Evolutionary conservation across 768 basidiomycete genomes (phyloP), one percentile per base, ranked within the genome.

Genomic region (Thelephora aurantiotincta): DNA sequence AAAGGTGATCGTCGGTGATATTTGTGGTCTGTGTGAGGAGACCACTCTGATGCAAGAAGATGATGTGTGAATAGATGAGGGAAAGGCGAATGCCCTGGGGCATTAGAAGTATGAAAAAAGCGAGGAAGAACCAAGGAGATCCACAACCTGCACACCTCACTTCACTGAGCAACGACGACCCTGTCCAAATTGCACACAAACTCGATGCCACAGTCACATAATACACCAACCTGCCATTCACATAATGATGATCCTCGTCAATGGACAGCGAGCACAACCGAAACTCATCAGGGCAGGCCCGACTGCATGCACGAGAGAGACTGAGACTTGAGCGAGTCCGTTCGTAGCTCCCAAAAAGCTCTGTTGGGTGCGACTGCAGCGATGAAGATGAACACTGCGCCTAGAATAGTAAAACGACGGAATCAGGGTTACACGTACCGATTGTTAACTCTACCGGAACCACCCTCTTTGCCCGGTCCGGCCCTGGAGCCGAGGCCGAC

Each of bases 261-360:
- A 77, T 73, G 0, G 82, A 81, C 33, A 84, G 56, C 20, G 83
- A 79, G 63, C 79, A 86, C 44, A 82, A 67, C 33, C n/a, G n/a
- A 80, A 80, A 47, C 74, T 78, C 2, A 78, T 66, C 2, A 67
- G 54, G 12, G 74, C 73, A 3, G 79, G 80, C 11, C 81, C 82
- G 49, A 74, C 51, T 19, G 66, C 52, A 37, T 70, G 67, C 57
- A 60, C 63, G 50, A 68, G 54, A 36, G 68, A 67, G 33, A 66
- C 62, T 35, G 58, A 51, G 46, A 63, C 53, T 69, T 72, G 64
- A 12, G 60, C 59, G n/a, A 66, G 18, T 49, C 83, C 83, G 53
- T 85, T 85, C n/a, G 78, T 81, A 4, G 80, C 74, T 9, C 83
- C 83, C 6, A 85, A 68, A n/a, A n/a, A 7, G 75, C 73, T 30